Conservation (phyloP, 371 early-diverging fungal genomes). For the Rhizoclosmatium hyalinum region DNA sequence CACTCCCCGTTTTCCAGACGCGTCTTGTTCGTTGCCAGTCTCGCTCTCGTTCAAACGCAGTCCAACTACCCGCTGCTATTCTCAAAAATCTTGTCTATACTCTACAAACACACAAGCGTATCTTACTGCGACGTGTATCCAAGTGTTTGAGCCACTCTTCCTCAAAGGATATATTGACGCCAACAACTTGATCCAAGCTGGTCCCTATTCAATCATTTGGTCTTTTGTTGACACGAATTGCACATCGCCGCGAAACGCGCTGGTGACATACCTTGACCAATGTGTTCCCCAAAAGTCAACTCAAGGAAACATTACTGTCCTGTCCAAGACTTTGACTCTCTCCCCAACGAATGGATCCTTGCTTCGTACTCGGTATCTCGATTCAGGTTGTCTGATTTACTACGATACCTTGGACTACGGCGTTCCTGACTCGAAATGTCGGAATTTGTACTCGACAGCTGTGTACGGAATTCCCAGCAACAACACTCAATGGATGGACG, state of each 20-base stretch:
- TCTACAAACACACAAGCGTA: background rate
- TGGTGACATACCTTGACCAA: background rate
- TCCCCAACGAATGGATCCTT: background rate
- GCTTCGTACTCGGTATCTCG: background rate
- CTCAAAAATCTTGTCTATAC: background rate
- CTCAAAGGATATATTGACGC: background rate
- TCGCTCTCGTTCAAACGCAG: too few species aligned
- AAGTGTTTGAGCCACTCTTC: background rate
- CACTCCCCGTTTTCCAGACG: too few species aligned
- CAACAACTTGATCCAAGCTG: background rate
- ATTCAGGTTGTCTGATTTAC: background rate
- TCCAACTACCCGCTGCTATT: too few species aligned
- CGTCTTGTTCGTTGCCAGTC: too few species aligned
- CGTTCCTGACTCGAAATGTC: background rate
- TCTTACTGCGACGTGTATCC: background rate
- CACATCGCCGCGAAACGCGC: background rate
- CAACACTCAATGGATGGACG: too few species aligned
- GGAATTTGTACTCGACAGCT: background rate
- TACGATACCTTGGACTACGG: conserved; percentile 3
- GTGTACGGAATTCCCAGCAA: too few species aligned
- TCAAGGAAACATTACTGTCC: background rate
- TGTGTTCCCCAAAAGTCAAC: conserved; percentile 2
- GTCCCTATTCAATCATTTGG: background rate
- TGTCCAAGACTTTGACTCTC: background rate
- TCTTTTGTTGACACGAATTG: background rate